phyloP scores from a whole-genome alignment of 2,329 filamentous ascomycete genomes.

The Neopestalotiopsis rosae region DNA sequence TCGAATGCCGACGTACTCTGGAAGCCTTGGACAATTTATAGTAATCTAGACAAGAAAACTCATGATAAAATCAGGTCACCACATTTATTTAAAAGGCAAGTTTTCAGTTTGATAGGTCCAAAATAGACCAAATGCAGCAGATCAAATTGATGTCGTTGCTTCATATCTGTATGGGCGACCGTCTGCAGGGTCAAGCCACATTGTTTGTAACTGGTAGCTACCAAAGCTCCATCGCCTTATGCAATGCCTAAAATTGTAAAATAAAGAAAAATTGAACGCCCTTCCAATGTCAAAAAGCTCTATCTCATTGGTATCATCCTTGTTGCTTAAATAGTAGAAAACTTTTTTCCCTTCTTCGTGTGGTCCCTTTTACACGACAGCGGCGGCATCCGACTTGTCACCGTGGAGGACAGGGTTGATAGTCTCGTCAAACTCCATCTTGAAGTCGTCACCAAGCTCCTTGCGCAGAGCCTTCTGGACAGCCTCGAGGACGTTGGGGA shows the following conservation, averaged over 20 bases:
- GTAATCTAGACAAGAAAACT: no score
- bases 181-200: not conserved
- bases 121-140: not conserved
- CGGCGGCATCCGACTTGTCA: constrained; percentile 54
- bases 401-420: constrained; percentile 71
- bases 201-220: constrained; percentile 5
- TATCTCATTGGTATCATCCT: constrained; percentile 13
- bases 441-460: constrained; percentile 76
- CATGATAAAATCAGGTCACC: not conserved
- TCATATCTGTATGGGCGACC: constrained; percentile 10
- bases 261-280: constrained; percentile 5
- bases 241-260: constrained; percentile 1
- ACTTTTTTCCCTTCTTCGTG: not conserved
- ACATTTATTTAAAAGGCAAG: not conserved
- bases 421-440: constrained; percentile 73
- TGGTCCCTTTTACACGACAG: constrained; percentile 27
- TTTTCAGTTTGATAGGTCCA: not conserved
- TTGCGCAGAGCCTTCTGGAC: constrained; percentile 71
- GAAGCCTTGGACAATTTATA: no score
- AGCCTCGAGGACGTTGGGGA: constrained; percentile 74
- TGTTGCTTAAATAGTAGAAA: constrained; percentile 5
- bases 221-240: constrained; percentile 2
- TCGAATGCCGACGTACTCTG: no score
- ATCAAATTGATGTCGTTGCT: constrained; percentile 12
- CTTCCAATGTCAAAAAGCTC: constrained; percentile 6